phyloP scores from a whole-genome alignment of 2,329 filamentous ascomycete species.

The Cryphonectria parasitica region DNA sequence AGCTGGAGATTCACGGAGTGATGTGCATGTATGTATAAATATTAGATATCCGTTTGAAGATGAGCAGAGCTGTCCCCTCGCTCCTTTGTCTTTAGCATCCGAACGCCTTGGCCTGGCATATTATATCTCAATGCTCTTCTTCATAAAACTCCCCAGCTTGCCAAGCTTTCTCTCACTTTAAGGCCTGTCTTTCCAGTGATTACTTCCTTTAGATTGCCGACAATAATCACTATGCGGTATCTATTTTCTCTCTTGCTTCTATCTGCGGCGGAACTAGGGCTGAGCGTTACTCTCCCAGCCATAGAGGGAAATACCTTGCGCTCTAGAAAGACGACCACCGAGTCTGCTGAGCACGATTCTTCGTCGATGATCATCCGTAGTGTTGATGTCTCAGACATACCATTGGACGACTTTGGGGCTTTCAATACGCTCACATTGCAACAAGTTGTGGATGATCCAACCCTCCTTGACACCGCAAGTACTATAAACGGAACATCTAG shows the following conservation, averaged over 20 bases:
- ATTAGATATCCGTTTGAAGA: not conserved
- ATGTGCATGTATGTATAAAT: not conserved
- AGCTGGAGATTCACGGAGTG: not conserved
- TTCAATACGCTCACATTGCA: not conserved
- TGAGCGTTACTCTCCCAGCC: not conserved
- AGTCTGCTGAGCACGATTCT: not conserved
- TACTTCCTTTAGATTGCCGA: not conserved
- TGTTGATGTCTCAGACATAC: not conserved
- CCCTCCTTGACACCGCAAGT: not conserved
- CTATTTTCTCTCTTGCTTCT: not conserved
- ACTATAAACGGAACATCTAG: not conserved
- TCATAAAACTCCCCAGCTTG: not conserved
- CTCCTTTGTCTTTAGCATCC: not conserved
- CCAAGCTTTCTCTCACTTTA: not conserved
- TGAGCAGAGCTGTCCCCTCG: not conserved
- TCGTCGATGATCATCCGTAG: not conserved
- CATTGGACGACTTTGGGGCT: slow-evolving; percentile 4
- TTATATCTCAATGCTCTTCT: not conserved
- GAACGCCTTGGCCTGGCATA: not conserved
- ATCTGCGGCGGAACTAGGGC: not conserved
- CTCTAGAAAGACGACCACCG: not conserved
- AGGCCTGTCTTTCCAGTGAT: not conserved
- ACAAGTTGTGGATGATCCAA: slow-evolving; percentile 2
- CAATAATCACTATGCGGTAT: not conserved
- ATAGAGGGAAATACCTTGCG: not conserved